Conservation (phyloP, 495 filamentous ascomycete genomes). For the Astrothelium subdiscretum region DNA sequence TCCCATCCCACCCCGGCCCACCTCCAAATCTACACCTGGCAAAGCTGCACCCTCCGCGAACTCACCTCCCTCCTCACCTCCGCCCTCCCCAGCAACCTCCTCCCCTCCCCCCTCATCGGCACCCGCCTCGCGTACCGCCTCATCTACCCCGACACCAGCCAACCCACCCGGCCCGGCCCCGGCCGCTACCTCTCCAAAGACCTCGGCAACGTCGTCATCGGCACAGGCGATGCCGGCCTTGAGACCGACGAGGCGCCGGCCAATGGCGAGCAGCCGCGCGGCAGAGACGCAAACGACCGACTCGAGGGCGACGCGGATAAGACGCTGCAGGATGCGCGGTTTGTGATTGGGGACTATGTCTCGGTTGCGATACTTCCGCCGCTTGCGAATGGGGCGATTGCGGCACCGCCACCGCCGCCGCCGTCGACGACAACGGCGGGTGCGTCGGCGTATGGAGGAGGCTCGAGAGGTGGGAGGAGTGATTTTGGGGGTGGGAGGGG, state of each 20-base stretch:
- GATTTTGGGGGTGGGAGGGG: conserved; percentile 26
- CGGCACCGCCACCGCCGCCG: conserved; percentile 39
- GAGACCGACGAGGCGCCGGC: conserved; percentile 16
- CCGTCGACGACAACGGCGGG: no score
- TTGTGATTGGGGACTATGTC: conserved; percentile 83
- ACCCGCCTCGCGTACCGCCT: conserved; percentile 78
- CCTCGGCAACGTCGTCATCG: conserved; percentile 71
- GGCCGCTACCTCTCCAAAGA: conserved; percentile 62
- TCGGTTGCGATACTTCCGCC: conserved; percentile 70
- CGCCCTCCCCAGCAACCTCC: conserved; percentile 48
- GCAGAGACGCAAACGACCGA: conserved; percentile 6
- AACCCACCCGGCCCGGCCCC: conserved; percentile 34
- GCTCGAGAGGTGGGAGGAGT: conserved; percentile 18
- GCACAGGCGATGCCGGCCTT: conserved; percentile 36
- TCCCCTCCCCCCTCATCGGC: conserved; percentile 66
- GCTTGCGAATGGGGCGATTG: conserved; percentile 59
- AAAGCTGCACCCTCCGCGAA: conserved; percentile 69
- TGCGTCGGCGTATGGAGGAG: conserved; percentile 14
- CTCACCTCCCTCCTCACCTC: conserved; percentile 63
- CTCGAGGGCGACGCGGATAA: conserved; percentile 53
- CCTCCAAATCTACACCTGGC: conserved; percentile 83
- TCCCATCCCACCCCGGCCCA: conserved; percentile 47
- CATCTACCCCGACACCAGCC: conserved; percentile 66
- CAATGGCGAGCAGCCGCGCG: conserved; percentile 19
- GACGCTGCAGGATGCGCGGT: conserved; percentile 60